Conservation (phyloP, 2,329 filamentous ascomycete species). For the Diaporthe longicolla region DNA sequence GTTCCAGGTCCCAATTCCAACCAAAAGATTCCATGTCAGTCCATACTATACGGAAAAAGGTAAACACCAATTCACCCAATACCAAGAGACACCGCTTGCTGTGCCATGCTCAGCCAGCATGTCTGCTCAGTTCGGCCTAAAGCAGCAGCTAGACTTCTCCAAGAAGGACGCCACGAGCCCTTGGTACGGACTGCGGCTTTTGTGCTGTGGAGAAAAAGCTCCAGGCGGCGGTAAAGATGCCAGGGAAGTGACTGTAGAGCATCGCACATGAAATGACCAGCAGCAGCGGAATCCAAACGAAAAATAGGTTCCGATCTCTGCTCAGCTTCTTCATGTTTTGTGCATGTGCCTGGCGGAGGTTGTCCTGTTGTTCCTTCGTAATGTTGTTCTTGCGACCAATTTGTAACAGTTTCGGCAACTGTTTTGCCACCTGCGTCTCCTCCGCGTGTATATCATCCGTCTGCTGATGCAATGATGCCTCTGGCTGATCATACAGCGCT, state of each 20-base stretch:
- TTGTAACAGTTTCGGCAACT: slow-evolving; percentile 63
- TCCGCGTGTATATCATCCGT: slow-evolving; percentile 42
- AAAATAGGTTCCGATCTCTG: slow-evolving; percentile 76
- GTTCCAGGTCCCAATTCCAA: slow-evolving; percentile 1
- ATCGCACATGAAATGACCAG: slow-evolving; percentile 39
- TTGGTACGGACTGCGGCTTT: background rate
- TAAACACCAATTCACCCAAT: background rate
- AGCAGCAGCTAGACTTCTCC: slow-evolving; percentile 29
- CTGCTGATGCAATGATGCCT: slow-evolving; percentile 43
- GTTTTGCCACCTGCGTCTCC: slow-evolving; percentile 46
- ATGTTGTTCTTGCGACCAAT: slow-evolving; percentile 75
- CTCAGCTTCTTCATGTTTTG: slow-evolving; percentile 74
- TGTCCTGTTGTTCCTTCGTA: slow-evolving; percentile 75
- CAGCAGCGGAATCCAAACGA: slow-evolving; percentile 66
- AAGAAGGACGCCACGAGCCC: slow-evolving; percentile 33
- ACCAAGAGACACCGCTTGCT: background rate
- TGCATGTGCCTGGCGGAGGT: slow-evolving; percentile 72
- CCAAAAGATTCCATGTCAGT: background rate
- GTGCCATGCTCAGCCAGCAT: background rate
- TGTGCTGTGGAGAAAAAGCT: slow-evolving; percentile 5
- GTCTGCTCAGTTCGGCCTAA: background rate
- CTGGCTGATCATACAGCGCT: slow-evolving; percentile 63
- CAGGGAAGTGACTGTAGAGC: slow-evolving; percentile 39
- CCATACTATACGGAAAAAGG: background rate
- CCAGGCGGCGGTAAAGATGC: slow-evolving; percentile 35